Evolutionary conservation across 1,284 basidiomycete species (phyloP).

Genomic region (Ceratobasidium sp.): DNA sequence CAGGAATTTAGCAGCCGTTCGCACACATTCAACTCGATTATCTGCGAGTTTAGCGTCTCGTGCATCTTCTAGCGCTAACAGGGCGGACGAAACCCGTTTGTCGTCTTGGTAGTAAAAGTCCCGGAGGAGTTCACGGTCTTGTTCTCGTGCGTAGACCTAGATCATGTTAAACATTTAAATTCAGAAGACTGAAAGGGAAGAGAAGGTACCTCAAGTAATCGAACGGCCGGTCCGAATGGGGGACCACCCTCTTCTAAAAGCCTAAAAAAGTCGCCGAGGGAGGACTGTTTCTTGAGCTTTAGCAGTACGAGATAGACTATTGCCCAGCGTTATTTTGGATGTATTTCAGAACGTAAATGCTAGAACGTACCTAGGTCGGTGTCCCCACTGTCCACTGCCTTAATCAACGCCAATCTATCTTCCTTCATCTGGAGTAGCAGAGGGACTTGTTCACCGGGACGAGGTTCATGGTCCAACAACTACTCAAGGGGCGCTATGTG

Average conservation of each 20-base stretch:
- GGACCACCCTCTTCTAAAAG: slow-evolving; percentile 91
- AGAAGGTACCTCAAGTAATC: slow-evolving; percentile 24
- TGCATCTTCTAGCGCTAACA: slow-evolving; percentile 88
- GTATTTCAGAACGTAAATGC: slow-evolving; percentile 32
- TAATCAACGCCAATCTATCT: slow-evolving; percentile 87
- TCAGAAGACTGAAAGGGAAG: no score
- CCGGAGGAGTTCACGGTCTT: slow-evolving; percentile 90
- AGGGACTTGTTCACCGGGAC: slow-evolving; percentile 94
- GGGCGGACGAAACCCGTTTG: slow-evolving; percentile 90
- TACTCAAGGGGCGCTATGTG: slow-evolving; percentile 56
- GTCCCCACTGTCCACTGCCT: slow-evolving; percentile 95
- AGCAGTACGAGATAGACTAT: slow-evolving; percentile 92
- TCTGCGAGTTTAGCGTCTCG: slow-evolving; percentile 53
- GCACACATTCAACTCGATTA: slow-evolving; percentile 46
- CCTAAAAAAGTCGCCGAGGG: slow-evolving; percentile 94
- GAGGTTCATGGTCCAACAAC: slow-evolving; percentile 92
- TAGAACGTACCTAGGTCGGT: slow-evolving; percentile 85
- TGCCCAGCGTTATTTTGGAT: not conserved
- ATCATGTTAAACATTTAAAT: slow-evolving; percentile 69
- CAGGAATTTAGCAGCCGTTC: slow-evolving; percentile 94
- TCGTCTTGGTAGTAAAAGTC: slow-evolving; percentile 99
- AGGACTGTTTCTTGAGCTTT: slow-evolving; percentile 84
- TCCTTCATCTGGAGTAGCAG: slow-evolving; percentile 95
- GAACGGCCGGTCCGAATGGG: slow-evolving; percentile 73
- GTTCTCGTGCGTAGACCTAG: slow-evolving; percentile 90